These are phyloP conservation scores for Tylopilus sp. DNA, from an alignment of 768 basidiomycete species.

Conservation along the genomic window DNA sequence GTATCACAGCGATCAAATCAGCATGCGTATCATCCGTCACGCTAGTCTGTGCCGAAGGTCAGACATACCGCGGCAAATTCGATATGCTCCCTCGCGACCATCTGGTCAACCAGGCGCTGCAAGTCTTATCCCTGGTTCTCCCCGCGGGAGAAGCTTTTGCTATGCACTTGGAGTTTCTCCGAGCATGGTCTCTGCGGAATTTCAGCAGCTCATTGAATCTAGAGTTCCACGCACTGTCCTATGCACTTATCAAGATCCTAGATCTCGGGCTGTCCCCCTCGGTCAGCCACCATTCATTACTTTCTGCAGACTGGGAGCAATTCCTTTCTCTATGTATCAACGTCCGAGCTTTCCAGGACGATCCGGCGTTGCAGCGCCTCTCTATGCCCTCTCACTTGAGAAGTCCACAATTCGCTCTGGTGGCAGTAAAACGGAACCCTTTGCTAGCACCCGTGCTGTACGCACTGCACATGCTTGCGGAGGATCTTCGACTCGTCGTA, in stretches of 20 bases:
- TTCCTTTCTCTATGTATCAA: constrained; percentile 42
- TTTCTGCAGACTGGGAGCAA: constrained; percentile 44
- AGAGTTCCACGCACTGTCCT: constrained; percentile 56
- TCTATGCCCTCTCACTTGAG: constrained; percentile 32
- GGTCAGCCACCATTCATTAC: constrained; percentile 10
- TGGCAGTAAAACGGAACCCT: constrained; percentile 36
- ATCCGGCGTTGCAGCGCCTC: constrained; percentile 51
- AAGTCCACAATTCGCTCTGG: constrained; percentile 24
- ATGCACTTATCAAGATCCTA: constrained; percentile 50
- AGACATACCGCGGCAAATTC: constrained; percentile 43
- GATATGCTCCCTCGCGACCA: constrained; percentile 53
- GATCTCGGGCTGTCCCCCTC: constrained; percentile 32
- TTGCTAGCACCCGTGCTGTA: constrained; percentile 60
- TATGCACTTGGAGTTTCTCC: constrained; percentile 54
- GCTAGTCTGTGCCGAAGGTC: constrained; percentile 51
- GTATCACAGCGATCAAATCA: constrained; percentile 45
- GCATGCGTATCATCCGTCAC: constrained; percentile 50
- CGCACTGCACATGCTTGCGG: constrained; percentile 77
- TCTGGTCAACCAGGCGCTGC: constrained; percentile 57
- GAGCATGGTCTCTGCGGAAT: constrained; percentile 48
- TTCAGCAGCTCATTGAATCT: constrained; percentile 43
- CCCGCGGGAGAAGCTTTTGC: constrained; percentile 53
- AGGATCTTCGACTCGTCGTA: constrained; percentile 59
- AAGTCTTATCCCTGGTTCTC: constrained; percentile 59
- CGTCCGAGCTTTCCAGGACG: constrained; percentile 51